Evolutionary conservation across 257 asterid species (phyloP).

Genomic region (Verbena officinalis): DNA sequence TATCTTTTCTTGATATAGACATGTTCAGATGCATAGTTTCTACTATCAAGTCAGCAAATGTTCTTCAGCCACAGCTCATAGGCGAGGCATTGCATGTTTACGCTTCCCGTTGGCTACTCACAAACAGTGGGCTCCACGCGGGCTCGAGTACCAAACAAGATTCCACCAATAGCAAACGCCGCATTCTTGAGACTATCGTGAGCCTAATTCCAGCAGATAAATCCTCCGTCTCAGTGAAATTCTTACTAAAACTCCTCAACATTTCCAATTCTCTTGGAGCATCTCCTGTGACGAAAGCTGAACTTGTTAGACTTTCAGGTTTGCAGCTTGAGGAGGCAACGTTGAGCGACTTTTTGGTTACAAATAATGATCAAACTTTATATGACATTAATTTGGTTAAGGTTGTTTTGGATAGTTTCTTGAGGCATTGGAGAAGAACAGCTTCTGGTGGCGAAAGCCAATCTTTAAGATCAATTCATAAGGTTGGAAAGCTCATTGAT

Average conservation of each 20-base stretch:
- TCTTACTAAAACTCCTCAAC: constrained; percentile 60
- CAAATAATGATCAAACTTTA: constrained; percentile 24
- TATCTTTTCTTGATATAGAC: constrained; percentile 63
- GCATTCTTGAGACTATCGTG: constrained; percentile 62
- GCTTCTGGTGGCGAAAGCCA: constrained; percentile 32
- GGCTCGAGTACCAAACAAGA: constrained; percentile 18
- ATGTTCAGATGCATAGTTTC: constrained; percentile 64
- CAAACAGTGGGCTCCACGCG: constrained; percentile 25
- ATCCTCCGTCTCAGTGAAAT: constrained; percentile 65
- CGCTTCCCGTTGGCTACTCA: constrained; percentile 66
- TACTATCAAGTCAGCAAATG: constrained; percentile 51
- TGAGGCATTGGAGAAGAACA: constrained; percentile 57
- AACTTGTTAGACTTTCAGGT: constrained; percentile 62
- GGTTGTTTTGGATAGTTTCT: constrained; percentile 58
- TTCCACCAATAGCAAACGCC: constrained; percentile 38
- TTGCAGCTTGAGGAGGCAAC: constrained; percentile 64
- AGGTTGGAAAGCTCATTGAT: constrained; percentile 61
- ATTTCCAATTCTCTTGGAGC: constrained; percentile 41
- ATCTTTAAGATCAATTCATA: constrained; percentile 32
- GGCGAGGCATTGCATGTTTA: constrained; percentile 86
- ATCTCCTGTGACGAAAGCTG: constrained; percentile 58
- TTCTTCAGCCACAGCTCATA: constrained; percentile 62
- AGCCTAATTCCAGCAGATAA: constrained; percentile 64
- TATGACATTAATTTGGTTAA: constrained; percentile 53
- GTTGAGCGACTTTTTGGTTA: constrained; percentile 51